phyloP scores from a whole-genome alignment of 148 eudicot genomes.

The Arctostaphylos glauca region DNA sequence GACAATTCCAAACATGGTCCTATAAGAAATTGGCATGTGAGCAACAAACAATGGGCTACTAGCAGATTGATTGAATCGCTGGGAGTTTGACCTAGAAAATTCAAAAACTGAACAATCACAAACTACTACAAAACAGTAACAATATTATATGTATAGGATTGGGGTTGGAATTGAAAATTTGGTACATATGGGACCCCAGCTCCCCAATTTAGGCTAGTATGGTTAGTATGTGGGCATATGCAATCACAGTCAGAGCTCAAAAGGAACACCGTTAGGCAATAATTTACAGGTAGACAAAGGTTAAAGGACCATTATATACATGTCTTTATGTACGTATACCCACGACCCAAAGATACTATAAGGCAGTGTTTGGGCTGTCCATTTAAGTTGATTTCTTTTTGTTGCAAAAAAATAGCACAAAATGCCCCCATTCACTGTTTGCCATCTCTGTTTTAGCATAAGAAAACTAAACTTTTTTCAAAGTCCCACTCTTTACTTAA shows the following conservation, averaged over 20 bases:
- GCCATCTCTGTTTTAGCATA: not conserved
- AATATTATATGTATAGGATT: not conserved
- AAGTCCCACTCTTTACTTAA: not conserved
- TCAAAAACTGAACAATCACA: constrained; percentile 14
- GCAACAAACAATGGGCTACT: constrained; percentile 8
- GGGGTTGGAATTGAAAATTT: constrained; percentile 6
- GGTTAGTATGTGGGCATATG: constrained; percentile 11
- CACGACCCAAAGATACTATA: not conserved
- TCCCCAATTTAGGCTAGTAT: constrained; percentile 10
- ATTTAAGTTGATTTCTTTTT: not conserved
- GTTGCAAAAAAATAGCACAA: not conserved
- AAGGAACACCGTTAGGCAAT: constrained; percentile 5
- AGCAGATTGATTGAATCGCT: not conserved
- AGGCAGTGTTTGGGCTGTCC: not conserved
- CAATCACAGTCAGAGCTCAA: constrained; percentile 21
- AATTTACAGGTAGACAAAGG: constrained; percentile 2
- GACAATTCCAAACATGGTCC: not conserved
- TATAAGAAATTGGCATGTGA: constrained; percentile 9
- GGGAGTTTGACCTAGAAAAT: not conserved
- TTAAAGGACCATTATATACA: not conserved
- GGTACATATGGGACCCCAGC: constrained; percentile 22
- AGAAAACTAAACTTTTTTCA: not conserved
- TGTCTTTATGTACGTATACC: not conserved
- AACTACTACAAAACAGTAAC: not conserved
- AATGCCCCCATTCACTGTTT: not conserved